These are phyloP conservation scores for Trichoderma polysporum DNA, from an alignment of 2,329 filamentous ascomycete species.

Conservation along the genomic window DNA sequence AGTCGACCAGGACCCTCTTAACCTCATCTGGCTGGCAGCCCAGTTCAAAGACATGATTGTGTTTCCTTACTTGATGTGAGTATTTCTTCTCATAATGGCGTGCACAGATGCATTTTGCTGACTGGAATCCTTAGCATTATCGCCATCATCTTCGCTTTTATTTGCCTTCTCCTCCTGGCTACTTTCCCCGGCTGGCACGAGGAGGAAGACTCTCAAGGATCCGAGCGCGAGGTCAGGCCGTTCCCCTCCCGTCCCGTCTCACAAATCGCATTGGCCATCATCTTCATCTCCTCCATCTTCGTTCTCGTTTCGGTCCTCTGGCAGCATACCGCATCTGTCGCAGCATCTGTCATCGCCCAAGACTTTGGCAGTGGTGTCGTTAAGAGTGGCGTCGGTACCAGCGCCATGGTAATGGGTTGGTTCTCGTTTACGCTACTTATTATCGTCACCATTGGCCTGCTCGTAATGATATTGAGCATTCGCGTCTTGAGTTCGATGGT, in stretches of 20 bases:
- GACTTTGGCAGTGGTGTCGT: slow-evolving; percentile 90
- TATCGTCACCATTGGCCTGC: slow-evolving; percentile 88
- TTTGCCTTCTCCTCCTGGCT: slow-evolving; percentile 90
- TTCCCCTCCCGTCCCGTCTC: slow-evolving; percentile 92
- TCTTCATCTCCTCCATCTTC: slow-evolving; percentile 75
- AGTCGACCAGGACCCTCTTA: slow-evolving; percentile 91
- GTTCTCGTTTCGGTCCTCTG: slow-evolving; percentile 75
- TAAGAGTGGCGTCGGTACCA: slow-evolving; percentile 82
- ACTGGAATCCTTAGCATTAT: slow-evolving; percentile 66
- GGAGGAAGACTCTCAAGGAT: slow-evolving; percentile 76
- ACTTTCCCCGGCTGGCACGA: slow-evolving; percentile 99
- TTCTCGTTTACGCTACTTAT: slow-evolving; percentile 93
- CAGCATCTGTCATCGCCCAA: slow-evolving; percentile 88
- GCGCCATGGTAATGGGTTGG: slow-evolving; percentile 96
- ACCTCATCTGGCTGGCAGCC: slow-evolving; percentile 92
- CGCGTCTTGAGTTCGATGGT: slow-evolving; percentile 67
- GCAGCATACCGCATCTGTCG: slow-evolving; percentile 96
- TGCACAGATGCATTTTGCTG: background rate
- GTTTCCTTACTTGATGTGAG: slow-evolving; percentile 92
- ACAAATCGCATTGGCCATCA: slow-evolving; percentile 88
- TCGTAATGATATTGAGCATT: slow-evolving; percentile 97
- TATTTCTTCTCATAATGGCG: slow-evolving; percentile 23
- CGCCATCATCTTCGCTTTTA: slow-evolving; percentile 93
- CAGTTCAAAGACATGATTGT: slow-evolving; percentile 99
- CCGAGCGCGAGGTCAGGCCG: slow-evolving; percentile 86